phyloP scores from a whole-genome alignment of 257 asterid species.

The Solanum neorickii region DNA sequence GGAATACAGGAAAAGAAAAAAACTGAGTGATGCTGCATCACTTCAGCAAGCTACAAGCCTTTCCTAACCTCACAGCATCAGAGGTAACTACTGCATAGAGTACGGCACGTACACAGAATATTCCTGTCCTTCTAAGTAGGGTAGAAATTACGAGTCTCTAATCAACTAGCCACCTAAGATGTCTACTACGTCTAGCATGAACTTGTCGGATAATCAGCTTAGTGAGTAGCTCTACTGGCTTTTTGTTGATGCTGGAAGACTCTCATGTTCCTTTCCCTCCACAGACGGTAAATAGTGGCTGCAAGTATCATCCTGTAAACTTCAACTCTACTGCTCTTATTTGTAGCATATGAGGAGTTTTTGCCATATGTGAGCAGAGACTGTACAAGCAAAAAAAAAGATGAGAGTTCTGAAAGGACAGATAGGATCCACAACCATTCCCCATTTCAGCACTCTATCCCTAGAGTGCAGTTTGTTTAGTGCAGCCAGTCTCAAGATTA shows the following conservation, averaged over 20 bases:
- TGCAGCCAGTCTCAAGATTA: not conserved
- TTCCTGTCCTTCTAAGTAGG: not conserved
- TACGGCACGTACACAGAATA: not conserved
- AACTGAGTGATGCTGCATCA: too few species aligned
- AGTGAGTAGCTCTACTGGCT: too few species aligned
- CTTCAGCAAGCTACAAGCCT: too few species aligned
- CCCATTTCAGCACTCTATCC: not conserved
- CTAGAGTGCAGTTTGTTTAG: too few species aligned
- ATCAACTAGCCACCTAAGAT: not conserved
- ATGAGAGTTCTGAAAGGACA: not conserved
- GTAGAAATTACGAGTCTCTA: not conserved
- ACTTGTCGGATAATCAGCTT: not conserved
- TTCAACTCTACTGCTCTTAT: not conserved
- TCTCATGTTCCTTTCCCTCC: not conserved
- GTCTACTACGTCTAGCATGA: not conserved
- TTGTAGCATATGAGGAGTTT: not conserved
- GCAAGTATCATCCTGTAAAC: not conserved
- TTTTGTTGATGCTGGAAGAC: too few species aligned
- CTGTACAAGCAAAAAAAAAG: not conserved
- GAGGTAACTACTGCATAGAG: too few species aligned
- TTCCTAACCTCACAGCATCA: too few species aligned
- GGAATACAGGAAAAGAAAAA: too few species aligned
- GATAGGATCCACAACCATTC: not conserved
- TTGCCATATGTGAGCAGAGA: not conserved
- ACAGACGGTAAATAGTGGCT: not conserved